These are phyloP conservation scores for Blastobotrys peoriensis DNA, from an alignment of 805 yeast genomes.

Conservation along the genomic window DNA sequence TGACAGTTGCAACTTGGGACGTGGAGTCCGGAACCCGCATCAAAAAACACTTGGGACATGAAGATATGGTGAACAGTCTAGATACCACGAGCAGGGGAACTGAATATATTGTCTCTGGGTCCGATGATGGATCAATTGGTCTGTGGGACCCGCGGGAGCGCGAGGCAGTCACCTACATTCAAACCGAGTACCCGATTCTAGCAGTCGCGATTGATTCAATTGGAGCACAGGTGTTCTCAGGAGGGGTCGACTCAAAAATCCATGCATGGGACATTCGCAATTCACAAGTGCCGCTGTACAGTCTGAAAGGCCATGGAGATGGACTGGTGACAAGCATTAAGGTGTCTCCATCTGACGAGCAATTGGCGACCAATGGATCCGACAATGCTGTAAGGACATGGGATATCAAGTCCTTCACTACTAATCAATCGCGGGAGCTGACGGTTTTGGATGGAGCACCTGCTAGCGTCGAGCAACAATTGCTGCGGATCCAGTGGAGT, in stretches of 20 bases:
- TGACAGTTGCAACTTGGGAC: constrained; percentile 59
- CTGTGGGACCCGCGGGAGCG: constrained; percentile 67
- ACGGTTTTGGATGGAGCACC: constrained; percentile 51
- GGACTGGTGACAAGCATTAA: constrained; percentile 49
- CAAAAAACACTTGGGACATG: constrained; percentile 50
- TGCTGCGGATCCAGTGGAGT: constrained; percentile 44
- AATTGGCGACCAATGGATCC: constrained; percentile 46
- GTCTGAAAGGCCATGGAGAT: constrained; percentile 41
- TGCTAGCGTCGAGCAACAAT: constrained; percentile 42
- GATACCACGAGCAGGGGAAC: constrained; percentile 29
- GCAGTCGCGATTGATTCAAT: constrained; percentile 40
- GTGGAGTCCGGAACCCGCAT: constrained; percentile 47
- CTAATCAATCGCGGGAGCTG: constrained; percentile 26
- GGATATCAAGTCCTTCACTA: constrained; percentile 44
- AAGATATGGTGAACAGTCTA: constrained; percentile 51
- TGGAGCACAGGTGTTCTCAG: constrained; percentile 43
- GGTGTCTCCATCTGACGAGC: constrained; percentile 42
- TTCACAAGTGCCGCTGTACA: constrained; percentile 39
- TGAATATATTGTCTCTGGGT: constrained; percentile 43
- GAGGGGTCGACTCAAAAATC: constrained; percentile 66
- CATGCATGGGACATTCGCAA: constrained; percentile 53
- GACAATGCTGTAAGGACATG: constrained; percentile 54
- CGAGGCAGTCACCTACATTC: constrained; percentile 29
- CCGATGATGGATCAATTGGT: constrained; percentile 57
- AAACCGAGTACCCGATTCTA: constrained; percentile 53